A percentile compares a stretch with the other conserved stretches of the same genome.
phyloP scores from a whole-genome alignment of 148 eudicot species.

The Rhododendron simsii region DNA sequence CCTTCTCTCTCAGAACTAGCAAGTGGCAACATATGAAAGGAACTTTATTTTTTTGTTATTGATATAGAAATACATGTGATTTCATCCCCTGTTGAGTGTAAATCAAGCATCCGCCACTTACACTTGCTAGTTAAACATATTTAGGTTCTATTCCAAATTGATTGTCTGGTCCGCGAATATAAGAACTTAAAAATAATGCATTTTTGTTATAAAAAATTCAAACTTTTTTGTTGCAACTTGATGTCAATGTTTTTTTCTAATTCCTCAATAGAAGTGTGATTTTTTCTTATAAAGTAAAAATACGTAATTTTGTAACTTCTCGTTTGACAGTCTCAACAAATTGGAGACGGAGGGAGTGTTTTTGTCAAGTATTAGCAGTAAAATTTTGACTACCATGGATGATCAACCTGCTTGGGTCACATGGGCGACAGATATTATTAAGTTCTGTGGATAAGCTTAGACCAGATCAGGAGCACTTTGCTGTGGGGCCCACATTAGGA shows the following conservation, averaged over 20 bases:
- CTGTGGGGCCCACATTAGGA: neutral
- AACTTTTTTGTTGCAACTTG: neutral
- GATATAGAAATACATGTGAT: neutral
- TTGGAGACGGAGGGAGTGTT: neutral
- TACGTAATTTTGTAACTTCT: neutral
- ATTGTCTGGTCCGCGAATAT: no score
- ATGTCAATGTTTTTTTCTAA: neutral
- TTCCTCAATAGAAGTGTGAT: neutral
- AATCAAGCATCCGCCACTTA: no score
- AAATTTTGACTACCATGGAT: neutral
- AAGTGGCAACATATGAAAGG: neutral
- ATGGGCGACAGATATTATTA: neutral
- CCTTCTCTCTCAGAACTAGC: neutral
- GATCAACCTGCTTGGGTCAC: neutral
- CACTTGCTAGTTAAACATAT: no score
- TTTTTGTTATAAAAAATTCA: no score
- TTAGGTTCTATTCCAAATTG: no score
- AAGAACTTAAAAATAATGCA: neutral
- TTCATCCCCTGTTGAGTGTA: no score
- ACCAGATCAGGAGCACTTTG: neutral
- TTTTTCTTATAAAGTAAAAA: no score
- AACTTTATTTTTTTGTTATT: no score
- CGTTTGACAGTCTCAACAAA: neutral
- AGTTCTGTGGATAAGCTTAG: neutral
- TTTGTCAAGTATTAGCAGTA: neutral